A percentile compares a stretch with the other conserved stretches of the same genome.
These are phyloP conservation scores for Scleroderma citrinum DNA, from an alignment of 768 basidiomycete species.

Conservation along the genomic window DNA sequence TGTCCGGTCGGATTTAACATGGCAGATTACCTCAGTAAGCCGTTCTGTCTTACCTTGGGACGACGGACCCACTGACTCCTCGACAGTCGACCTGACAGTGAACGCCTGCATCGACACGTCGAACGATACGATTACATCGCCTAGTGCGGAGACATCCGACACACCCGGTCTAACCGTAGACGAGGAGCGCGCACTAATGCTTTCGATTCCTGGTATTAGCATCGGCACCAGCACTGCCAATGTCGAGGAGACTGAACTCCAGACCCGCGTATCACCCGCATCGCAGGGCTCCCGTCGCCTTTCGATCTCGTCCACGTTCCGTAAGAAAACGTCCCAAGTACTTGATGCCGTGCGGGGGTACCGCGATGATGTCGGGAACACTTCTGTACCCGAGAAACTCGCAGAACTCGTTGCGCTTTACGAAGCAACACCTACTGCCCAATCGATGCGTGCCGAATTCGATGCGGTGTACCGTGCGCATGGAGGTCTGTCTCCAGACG, in stretches of 20 bases:
- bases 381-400: conserved; percentile 51
- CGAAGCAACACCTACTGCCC: conserved; percentile 58
- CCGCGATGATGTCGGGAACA: conserved; percentile 25
- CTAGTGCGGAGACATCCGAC: conserved; percentile 24
- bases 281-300: conserved; percentile 27
- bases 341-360: conserved; percentile 48
- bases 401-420: conserved; percentile 70
- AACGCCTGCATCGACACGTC: conserved; percentile 41
- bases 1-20: conserved; percentile 97
- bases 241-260: conserved; percentile 48
- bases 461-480: conserved; percentile 32
- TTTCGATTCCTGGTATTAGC: no score
- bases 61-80: not conserved
- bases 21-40: conserved; percentile 89
- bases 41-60: no score
- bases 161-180: conserved; percentile 46
- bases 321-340: conserved; percentile 68
- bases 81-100: conserved; percentile 66
- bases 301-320: conserved; percentile 50
- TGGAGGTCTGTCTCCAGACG: not conserved
- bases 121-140: conserved; percentile 32
- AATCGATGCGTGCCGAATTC: conserved; percentile 56
- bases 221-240: conserved; percentile 15
- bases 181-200: conserved; percentile 58
- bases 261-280: conserved; percentile 29